Percentiles rank a stretch among this genome's conserved stretches.
phyloP scores from a whole-genome alignment of 192 early-diverging fungal species.

The Podila clonocystis region DNA sequence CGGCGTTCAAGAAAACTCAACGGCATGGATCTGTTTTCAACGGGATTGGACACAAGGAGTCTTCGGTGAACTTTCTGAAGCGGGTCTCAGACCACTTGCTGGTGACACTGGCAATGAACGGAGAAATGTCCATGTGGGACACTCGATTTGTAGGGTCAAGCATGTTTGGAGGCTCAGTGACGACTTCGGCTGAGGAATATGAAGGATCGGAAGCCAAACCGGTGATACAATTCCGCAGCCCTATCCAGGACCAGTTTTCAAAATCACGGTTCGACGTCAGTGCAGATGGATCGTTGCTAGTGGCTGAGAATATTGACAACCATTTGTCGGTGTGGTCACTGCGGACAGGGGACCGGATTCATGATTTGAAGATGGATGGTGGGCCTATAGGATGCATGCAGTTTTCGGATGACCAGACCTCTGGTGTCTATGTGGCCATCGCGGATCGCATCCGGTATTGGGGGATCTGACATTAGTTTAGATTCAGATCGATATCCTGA shows the following conservation, averaged over 20 bases:
- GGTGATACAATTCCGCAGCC: slow-evolving; percentile 17
- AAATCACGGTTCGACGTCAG: slow-evolving; percentile 29
- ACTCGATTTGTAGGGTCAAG: slow-evolving; percentile 23
- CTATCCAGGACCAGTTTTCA: slow-evolving; percentile 11
- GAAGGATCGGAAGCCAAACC: slow-evolving; percentile 6
- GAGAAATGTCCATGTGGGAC: slow-evolving; percentile 44
- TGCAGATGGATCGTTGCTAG: slow-evolving; percentile 22
- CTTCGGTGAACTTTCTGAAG: slow-evolving; percentile 24
- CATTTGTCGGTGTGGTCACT: slow-evolving; percentile 34
- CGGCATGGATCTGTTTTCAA: not conserved
- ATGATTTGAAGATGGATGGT: slow-evolving; percentile 13
- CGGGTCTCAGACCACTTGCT: slow-evolving; percentile 26
- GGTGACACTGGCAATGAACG: slow-evolving; percentile 45
- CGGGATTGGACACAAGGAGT: slow-evolving; percentile 40
- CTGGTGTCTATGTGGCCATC: slow-evolving; percentile 19
- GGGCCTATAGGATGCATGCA: slow-evolving; percentile 9
- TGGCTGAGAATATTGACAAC: slow-evolving; percentile 15
- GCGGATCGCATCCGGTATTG: slow-evolving; percentile 28
- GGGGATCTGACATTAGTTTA: not conserved
- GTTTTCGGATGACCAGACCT: slow-evolving; percentile 10
- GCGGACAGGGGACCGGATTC: slow-evolving; percentile 23
- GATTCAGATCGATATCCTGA: not conserved
- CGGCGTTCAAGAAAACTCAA: slow-evolving; percentile 4
- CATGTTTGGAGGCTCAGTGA: not conserved
- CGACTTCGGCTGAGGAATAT: not conserved